phyloP scores from a whole-genome alignment of 768 basidiomycete genomes.

The Dioszegia aurantiaca region DNA sequence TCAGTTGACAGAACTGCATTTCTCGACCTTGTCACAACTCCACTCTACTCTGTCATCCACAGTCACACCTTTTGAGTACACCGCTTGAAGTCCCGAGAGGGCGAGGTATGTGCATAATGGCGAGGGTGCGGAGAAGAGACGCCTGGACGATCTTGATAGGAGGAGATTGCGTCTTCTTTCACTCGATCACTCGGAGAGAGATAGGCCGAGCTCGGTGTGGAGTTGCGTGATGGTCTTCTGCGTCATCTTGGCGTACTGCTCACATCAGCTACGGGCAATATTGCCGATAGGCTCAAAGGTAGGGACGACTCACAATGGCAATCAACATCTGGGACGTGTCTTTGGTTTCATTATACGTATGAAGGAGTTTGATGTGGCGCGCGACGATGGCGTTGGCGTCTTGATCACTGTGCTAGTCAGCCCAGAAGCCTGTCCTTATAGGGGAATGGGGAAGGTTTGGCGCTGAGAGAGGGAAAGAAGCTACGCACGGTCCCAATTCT shows the following conservation, averaged over 20 bases:
- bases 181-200: slow-evolving; percentile 35
- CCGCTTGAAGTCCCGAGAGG: no score
- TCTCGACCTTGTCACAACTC: no score
- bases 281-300: background rate
- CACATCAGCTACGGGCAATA: slow-evolving; percentile 10
- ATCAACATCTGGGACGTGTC: slow-evolving; percentile 51
- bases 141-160: no score
- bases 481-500: slow-evolving; percentile 12
- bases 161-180: background rate
- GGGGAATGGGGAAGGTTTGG: background rate
- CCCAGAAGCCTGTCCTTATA: background rate
- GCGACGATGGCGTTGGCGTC: slow-evolving; percentile 40
- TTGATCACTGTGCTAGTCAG: slow-evolving; percentile 21
- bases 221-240: slow-evolving; percentile 40
- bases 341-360: slow-evolving; percentile 53
- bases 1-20: no score
- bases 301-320: slow-evolving; percentile 33
- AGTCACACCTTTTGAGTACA: no score
- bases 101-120: no score
- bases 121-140: background rate
- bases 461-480: background rate
- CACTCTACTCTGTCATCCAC: no score
- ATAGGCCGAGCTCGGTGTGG: slow-evolving; percentile 45
- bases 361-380: slow-evolving; percentile 45
- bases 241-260: slow-evolving; percentile 44